These are phyloP conservation scores for Harringtonia aguacate DNA, from an alignment of 2,329 filamentous ascomycete species.

Conservation along the genomic window DNA sequence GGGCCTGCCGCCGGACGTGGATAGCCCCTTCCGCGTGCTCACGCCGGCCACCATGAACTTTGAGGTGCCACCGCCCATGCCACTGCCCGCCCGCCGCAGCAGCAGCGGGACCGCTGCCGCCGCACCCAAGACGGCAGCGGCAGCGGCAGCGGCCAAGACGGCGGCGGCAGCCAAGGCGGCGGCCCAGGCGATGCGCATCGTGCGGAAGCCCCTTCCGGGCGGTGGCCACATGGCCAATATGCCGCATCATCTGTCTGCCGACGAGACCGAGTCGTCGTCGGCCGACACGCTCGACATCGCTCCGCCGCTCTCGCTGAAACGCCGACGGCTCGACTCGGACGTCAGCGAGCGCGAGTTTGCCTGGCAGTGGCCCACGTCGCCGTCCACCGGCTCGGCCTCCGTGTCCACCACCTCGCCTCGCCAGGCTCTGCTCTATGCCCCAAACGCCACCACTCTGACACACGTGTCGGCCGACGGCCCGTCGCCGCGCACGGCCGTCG, in stretches of 20 bases:
- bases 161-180: background rate
- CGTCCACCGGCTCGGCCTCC: constrained; percentile 8
- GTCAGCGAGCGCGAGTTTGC: constrained; percentile 11
- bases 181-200: background rate
- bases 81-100: background rate
- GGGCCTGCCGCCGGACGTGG: background rate
- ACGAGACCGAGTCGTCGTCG: background rate
- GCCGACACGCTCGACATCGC: background rate
- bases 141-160: too few relatives aligned
- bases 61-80: background rate
- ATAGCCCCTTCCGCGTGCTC: background rate
- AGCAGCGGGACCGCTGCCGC: background rate
- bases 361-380: constrained; percentile 13
- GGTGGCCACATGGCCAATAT: too few relatives aligned
- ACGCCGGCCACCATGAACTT: background rate
- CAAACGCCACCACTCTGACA: background rate
- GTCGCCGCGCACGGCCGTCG: constrained; percentile 1
- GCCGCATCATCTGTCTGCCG: background rate
- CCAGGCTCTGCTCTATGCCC: background rate
- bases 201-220: too few relatives aligned
- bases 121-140: too few relatives aligned
- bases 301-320: background rate
- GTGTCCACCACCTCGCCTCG: constrained; percentile 3
- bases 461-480: background rate
- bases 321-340: constrained; percentile 10